phyloP scores from a whole-genome alignment of 768 basidiomycete genomes.

The Hysterangium stoloniferum region DNA sequence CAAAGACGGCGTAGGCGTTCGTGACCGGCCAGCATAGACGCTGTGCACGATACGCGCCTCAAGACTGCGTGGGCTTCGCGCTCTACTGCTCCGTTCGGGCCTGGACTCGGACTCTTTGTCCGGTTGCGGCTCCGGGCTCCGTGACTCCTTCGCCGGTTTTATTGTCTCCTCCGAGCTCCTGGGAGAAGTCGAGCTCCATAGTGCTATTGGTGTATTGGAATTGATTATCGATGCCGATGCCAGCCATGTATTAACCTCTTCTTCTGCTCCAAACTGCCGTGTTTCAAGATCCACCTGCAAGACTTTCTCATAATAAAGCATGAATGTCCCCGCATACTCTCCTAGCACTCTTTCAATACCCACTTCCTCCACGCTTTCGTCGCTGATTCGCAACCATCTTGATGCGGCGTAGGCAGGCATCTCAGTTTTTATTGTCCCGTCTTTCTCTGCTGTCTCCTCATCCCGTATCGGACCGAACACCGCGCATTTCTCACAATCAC shows the following conservation, averaged over 20 bases:
- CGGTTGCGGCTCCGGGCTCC: background rate
- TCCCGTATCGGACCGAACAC: slow-evolving; percentile 51
- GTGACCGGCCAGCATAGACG: slow-evolving; percentile 1
- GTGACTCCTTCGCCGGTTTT: slow-evolving; percentile 34
- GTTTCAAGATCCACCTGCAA: slow-evolving; percentile 22
- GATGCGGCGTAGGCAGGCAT: background rate
- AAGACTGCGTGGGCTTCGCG: background rate
- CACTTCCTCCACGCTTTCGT: slow-evolving; percentile 71
- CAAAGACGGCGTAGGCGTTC: background rate
- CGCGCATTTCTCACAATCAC: slow-evolving; percentile 39
- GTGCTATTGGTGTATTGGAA: background rate
- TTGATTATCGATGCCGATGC: background rate
- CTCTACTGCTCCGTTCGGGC: background rate
- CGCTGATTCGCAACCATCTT: slow-evolving; percentile 84
- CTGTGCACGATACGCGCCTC: slow-evolving; percentile 2
- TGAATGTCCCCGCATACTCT: slow-evolving; percentile 74
- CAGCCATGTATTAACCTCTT: too few species aligned
- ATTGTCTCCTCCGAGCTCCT: slow-evolving; percentile 61
- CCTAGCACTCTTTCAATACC: slow-evolving; percentile 66
- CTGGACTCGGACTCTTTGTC: background rate
- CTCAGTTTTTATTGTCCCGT: slow-evolving; percentile 39
- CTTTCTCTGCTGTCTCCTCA: slow-evolving; percentile 31
- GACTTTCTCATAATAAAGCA: slow-evolving; percentile 90
- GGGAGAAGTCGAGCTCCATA: slow-evolving; percentile 24
- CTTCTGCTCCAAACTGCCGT: slow-evolving; percentile 24